Percentiles rank a stretch among this genome's conserved stretches.
phyloP scores from a whole-genome alignment of 495 filamentous ascomycete genomes.

The Friedmanniomyces simplex region DNA sequence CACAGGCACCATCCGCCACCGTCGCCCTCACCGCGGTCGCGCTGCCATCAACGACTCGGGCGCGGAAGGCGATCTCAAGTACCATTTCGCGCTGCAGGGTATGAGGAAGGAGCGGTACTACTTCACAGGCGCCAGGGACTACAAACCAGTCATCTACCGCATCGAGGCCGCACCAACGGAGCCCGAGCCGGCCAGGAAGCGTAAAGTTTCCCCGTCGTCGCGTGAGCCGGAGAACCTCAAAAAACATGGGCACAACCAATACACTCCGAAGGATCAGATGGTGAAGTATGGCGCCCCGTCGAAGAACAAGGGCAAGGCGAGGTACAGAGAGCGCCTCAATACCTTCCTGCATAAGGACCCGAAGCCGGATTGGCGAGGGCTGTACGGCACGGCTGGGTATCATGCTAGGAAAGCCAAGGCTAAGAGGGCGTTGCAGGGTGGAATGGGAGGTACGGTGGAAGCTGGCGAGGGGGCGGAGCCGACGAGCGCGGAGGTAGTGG shows the following conservation, averaged over 20 bases:
- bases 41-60: constrained; percentile 5
- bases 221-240: neutral
- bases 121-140: constrained; percentile 14
- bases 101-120: constrained; percentile 5
- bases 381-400: neutral
- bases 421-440: neutral
- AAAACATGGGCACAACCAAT: constrained; percentile 16
- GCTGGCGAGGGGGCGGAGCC: neutral
- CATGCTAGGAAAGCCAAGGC: neutral
- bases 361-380: neutral
- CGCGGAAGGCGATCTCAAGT: neutral
- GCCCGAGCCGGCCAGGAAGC: neutral
- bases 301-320: neutral
- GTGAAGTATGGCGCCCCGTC: constrained; percentile 15
- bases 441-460: neutral
- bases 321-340: constrained; percentile 33
- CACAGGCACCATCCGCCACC: constrained; percentile 17
- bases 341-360: constrained; percentile 31
- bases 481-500: neutral
- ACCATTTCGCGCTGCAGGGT: neutral
- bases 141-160: constrained; percentile 11
- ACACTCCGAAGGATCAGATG: constrained; percentile 13
- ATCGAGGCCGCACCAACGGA: neutral
- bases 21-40: constrained; percentile 24
- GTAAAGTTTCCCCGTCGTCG: neutral